phyloP scores from a whole-genome alignment of 2,329 filamentous ascomycete genomes.

The Fusarium fracticaudum region DNA sequence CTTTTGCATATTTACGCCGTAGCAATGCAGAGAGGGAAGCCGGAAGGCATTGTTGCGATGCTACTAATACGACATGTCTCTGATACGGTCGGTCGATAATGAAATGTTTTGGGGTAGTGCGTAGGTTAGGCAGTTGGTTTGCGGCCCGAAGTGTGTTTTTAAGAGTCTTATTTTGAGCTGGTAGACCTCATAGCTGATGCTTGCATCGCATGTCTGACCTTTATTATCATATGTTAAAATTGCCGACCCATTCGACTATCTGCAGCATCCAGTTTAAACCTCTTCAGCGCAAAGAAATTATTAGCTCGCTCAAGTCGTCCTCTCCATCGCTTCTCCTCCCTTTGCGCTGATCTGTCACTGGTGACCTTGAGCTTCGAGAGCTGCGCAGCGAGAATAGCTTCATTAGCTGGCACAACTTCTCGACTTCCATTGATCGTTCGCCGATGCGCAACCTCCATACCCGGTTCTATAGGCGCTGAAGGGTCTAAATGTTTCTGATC shows the following conservation, averaged over 20 bases:
- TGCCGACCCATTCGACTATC: not conserved
- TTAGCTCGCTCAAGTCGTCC: not conserved
- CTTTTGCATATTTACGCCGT: too few relatives aligned
- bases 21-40: too few relatives aligned
- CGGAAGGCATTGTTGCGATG: too few relatives aligned
- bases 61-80: too few relatives aligned
- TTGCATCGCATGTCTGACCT: too few relatives aligned
- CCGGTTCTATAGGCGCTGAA: not conserved
- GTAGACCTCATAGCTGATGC: too few relatives aligned
- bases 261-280: not conserved
- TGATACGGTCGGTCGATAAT: too few relatives aligned
- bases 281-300: not conserved
- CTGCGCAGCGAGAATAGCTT: not conserved
- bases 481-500: accelerated
- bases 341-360: not conserved
- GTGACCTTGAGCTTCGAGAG: not conserved
- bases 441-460: not conserved
- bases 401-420: not conserved
- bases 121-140: too few relatives aligned
- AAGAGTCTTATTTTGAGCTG: too few relatives aligned
- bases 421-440: not conserved
- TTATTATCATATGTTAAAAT: too few relatives aligned
- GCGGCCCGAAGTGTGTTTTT: too few relatives aligned
- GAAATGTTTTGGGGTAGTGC: too few relatives aligned
- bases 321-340: not conserved